phyloP scores from a whole-genome alignment of 352 stramenopile genomes.

The Phytophthora colocasiae region DNA sequence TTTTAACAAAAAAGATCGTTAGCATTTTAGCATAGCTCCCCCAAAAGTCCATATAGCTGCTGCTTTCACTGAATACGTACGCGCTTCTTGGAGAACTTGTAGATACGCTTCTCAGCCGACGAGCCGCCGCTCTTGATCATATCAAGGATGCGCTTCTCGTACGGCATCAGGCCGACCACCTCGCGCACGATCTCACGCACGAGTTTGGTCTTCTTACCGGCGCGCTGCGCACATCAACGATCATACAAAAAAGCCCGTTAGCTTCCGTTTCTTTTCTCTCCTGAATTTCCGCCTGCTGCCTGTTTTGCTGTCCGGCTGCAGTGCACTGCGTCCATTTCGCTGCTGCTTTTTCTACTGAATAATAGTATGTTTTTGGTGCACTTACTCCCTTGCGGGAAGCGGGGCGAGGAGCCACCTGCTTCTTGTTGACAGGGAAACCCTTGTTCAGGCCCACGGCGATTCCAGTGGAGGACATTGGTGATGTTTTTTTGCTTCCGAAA shows the following conservation, averaged over 20 bases:
- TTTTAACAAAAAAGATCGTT: slow-evolving; percentile 23
- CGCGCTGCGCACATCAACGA: slow-evolving; percentile 59
- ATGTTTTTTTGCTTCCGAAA: slow-evolving; percentile 88
- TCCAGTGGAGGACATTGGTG: slow-evolving; percentile 90
- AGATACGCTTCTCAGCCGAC: slow-evolving; percentile 98
- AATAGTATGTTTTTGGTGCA: slow-evolving; percentile 19
- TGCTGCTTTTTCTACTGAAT: slow-evolving; percentile 8
- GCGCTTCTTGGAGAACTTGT: slow-evolving; percentile 99
- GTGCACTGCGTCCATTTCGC: neutral
- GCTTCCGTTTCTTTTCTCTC: neutral
- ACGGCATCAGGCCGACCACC: slow-evolving; percentile 98
- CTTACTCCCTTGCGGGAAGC: slow-evolving; percentile 92
- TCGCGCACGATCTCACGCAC: slow-evolving; percentile 97
- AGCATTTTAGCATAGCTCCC: slow-evolving; percentile 1
- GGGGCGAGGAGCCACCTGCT: slow-evolving; percentile 85
- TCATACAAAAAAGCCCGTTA: slow-evolving; percentile 24
- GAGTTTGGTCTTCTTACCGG: slow-evolving; percentile 95
- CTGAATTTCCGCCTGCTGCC: slow-evolving; percentile 3
- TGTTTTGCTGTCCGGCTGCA: neutral
- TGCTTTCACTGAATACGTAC: slow-evolving; percentile 56
- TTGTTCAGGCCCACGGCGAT: slow-evolving; percentile 94
- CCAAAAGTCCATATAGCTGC: neutral
- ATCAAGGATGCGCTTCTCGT: slow-evolving; percentile 99
- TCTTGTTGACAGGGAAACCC: slow-evolving; percentile 94
- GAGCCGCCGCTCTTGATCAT: slow-evolving; percentile 99